Evolutionary conservation across 495 filamentous ascomycete genomes (phyloP).

Genomic region (Aspergillus ellipticus): DNA sequence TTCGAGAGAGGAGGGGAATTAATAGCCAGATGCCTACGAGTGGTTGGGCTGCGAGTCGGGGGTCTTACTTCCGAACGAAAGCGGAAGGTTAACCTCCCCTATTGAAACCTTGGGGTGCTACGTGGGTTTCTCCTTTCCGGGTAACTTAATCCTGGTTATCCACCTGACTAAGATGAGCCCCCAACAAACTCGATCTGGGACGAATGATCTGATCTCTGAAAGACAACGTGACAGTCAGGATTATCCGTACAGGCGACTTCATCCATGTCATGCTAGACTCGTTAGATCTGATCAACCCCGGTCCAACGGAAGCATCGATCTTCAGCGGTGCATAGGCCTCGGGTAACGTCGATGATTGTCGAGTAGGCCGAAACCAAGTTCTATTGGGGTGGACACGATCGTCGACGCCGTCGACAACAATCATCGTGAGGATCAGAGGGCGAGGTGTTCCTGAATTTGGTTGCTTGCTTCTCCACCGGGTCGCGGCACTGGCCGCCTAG

Average conservation of each 20-base stretch:
- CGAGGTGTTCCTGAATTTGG: neutral
- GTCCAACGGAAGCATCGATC: neutral
- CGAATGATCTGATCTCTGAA: no score
- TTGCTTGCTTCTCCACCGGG: constrained; percentile 1
- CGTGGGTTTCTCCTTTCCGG: neutral
- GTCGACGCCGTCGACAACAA: neutral
- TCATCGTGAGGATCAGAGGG: neutral
- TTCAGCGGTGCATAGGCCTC: neutral
- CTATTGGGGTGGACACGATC: neutral
- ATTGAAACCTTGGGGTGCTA: neutral
- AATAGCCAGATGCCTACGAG: neutral
- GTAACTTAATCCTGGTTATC: neutral
- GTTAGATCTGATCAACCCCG: neutral
- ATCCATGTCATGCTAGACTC: no score
- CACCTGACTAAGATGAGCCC: neutral
- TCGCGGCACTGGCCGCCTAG: neutral
- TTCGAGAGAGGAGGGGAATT: neutral
- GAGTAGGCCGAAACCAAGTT: neutral
- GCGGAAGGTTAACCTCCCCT: neutral
- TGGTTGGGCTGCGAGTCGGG: neutral
- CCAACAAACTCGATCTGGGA: neutral
- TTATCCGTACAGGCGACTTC: neutral
- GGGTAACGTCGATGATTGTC: neutral
- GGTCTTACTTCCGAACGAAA: neutral
- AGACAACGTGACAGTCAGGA: neutral